A percentile compares a stretch with the other conserved stretches of the same genome.
Evolutionary conservation across 2,329 filamentous ascomycete species (phyloP).

Genomic region (Phialemoniopsis sp.): DNA sequence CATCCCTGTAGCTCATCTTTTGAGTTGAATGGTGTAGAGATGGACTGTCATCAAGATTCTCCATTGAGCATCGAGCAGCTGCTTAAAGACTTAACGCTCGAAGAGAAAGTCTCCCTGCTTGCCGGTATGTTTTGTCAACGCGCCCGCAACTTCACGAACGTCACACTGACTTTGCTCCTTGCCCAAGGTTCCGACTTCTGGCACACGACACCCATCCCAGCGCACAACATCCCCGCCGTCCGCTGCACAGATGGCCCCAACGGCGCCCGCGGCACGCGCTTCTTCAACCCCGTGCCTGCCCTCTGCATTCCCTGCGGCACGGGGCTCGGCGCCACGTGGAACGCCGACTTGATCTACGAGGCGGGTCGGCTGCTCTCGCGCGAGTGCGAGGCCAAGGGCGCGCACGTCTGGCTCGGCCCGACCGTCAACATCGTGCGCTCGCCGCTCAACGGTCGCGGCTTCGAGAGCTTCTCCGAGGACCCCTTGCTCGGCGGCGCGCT

Average conservation of each 20-base stretch:
- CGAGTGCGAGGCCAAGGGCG: conserved; percentile 63
- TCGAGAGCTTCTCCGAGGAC: conserved; percentile 32
- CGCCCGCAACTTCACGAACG: no score
- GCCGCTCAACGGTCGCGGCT: conserved; percentile 32
- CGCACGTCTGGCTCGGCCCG: conserved; percentile 65
- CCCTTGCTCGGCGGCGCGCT: conserved; percentile 30
- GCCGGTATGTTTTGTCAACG: no score
- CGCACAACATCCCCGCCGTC: conserved; percentile 22
- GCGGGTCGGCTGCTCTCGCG: conserved; percentile 63
- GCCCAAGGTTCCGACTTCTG: conserved; percentile 16
- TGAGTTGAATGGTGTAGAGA: no score
- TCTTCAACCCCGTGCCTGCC: conserved; percentile 32
- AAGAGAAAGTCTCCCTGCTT: no score
- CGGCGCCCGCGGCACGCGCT: conserved; percentile 24
- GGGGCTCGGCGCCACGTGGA: conserved; percentile 60
- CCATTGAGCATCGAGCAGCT: no score
- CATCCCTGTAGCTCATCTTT: no score
- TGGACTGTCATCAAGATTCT: no score
- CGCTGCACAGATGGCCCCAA: conserved; percentile 27
- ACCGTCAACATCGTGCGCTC: conserved; percentile 35
- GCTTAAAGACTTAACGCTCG: no score
- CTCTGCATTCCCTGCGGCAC: conserved; percentile 39
- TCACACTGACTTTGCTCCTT: no score
- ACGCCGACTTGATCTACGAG: conserved; percentile 57
- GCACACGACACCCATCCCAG: conserved; percentile 22